Conservation (phyloP, 1,284 basidiomycete genomes). For the Anthracocystis walkeri region DNA sequence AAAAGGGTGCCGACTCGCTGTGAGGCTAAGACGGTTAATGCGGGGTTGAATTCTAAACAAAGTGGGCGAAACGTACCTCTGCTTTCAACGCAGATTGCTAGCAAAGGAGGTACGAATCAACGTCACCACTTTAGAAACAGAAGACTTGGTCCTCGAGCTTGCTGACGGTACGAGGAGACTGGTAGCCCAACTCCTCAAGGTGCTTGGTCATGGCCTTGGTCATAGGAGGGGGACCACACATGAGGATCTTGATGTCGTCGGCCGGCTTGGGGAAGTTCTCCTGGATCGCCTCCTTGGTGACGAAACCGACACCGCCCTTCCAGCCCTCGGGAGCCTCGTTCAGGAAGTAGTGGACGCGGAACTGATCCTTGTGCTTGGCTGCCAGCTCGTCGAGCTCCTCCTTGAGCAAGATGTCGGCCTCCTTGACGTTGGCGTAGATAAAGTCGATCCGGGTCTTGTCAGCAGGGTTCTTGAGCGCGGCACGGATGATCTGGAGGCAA, state of each 20-base stretch:
- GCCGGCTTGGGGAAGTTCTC: slow-evolving; percentile 70
- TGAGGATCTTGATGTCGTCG: slow-evolving; percentile 69
- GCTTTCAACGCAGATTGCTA: neutral
- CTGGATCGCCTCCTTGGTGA: slow-evolving; percentile 92
- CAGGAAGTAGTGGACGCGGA: slow-evolving; percentile 88
- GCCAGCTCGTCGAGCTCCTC: slow-evolving; percentile 86
- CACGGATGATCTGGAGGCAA: slow-evolving; percentile 83
- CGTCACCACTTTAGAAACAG: slow-evolving; percentile 53
- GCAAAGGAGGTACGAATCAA: neutral
- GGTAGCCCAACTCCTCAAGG: slow-evolving; percentile 86
- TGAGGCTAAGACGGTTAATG: neutral
- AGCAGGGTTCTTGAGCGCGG: slow-evolving; percentile 83
- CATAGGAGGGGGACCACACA: slow-evolving; percentile 89
- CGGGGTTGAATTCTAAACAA: neutral
- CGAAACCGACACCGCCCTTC: slow-evolving; percentile 90
- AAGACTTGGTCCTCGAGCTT: slow-evolving; percentile 65
- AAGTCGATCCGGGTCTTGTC: slow-evolving; percentile 90
- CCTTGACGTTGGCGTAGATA: slow-evolving; percentile 91
- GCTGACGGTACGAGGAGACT: slow-evolving; percentile 82
- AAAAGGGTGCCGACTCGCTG: neutral
- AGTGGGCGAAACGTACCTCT: neutral
- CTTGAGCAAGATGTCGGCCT: slow-evolving; percentile 76
- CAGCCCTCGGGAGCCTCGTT: slow-evolving; percentile 90
- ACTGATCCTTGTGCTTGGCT: slow-evolving; percentile 74
- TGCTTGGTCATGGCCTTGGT: slow-evolving; percentile 96